Percentiles rank a stretch among this genome's conserved stretches.
Conservation (phyloP, 257 asterid genomes). For the Solanum stenotomum region DNA sequence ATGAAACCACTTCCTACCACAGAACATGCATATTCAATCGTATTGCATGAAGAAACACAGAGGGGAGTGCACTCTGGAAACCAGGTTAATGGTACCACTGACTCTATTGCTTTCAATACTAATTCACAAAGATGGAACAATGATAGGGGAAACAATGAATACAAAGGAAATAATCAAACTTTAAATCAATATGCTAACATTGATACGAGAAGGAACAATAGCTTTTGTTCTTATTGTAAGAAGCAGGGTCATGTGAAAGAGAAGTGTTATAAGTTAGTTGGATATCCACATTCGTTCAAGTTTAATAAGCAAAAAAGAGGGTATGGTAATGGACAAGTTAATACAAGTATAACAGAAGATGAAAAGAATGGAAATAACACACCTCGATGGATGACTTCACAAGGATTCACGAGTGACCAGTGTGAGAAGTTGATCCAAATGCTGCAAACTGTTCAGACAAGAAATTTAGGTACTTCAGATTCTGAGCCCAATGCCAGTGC, state of each 20-base stretch:
- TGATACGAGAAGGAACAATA: no score
- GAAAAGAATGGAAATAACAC: not conserved
- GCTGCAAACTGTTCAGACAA: not conserved
- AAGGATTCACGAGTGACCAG: not conserved
- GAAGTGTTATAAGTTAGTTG: no score
- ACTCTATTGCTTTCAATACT: not conserved
- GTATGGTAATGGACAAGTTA: no score
- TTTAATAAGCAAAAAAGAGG: no score
- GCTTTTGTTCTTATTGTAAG: no score
- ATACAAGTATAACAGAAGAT: no score
- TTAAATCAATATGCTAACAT: no score
- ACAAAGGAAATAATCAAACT: no score
- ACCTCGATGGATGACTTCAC: not conserved
- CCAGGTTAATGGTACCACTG: not conserved
- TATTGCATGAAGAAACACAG: not conserved
- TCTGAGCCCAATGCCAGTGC: not conserved
- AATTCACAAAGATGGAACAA: no score
- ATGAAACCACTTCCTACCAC: not conserved
- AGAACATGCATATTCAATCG: not conserved
- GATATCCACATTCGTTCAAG: no score
- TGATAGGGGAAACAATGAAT: no score
- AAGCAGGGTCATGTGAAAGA: no score
- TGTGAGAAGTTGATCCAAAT: not conserved
- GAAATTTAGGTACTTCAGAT: not conserved
- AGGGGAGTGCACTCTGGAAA: not conserved